Conservation (phyloP, 768 basidiomycete species). For the Mycena indigotica region DNA sequence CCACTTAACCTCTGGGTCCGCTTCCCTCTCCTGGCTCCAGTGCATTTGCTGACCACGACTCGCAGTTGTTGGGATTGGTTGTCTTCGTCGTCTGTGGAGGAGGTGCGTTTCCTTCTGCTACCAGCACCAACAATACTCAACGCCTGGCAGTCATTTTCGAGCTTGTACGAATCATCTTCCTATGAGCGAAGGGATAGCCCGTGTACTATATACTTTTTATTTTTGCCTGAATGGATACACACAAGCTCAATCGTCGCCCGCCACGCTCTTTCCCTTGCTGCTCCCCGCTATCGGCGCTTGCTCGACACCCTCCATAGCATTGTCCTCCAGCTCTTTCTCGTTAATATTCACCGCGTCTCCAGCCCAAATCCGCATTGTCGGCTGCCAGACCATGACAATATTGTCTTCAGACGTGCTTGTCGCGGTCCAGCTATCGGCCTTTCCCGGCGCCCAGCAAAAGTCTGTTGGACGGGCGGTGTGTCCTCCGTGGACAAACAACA, state of each 20-base stretch:
- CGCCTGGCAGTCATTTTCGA: conserved; percentile 83
- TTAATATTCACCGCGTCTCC: conserved; percentile 85
- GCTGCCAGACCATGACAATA: conserved; percentile 96
- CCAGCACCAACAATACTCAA: too few relatives aligned
- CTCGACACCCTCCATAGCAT: conserved; percentile 78
- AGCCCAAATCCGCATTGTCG: conserved; percentile 91
- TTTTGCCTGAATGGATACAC: not conserved
- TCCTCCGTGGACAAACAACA: conserved; percentile 95
- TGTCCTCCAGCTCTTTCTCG: conserved; percentile 81
- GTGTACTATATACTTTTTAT: conserved; percentile 5
- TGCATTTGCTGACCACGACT: too few relatives aligned
- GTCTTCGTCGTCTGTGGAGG: conserved; percentile 81
- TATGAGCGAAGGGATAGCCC: conserved; percentile 38
- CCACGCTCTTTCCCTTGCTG: conserved; percentile 45
- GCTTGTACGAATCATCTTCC: conserved; percentile 64
- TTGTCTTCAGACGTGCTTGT: conserved; percentile 95
- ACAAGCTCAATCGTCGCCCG: conserved; percentile 49
- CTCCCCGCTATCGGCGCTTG: conserved; percentile 32
- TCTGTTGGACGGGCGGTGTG: conserved; percentile 91
- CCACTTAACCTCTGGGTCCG: conserved; percentile 78
- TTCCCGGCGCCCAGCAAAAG: conserved; percentile 91
- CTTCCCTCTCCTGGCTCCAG: too few relatives aligned
- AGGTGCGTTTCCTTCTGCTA: conserved; percentile 66
- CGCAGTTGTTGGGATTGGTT: conserved; percentile 69
- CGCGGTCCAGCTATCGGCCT: conserved; percentile 81